Conservation (phyloP, 805 yeast genomes). For the Teunomyces tritomae region DNA sequence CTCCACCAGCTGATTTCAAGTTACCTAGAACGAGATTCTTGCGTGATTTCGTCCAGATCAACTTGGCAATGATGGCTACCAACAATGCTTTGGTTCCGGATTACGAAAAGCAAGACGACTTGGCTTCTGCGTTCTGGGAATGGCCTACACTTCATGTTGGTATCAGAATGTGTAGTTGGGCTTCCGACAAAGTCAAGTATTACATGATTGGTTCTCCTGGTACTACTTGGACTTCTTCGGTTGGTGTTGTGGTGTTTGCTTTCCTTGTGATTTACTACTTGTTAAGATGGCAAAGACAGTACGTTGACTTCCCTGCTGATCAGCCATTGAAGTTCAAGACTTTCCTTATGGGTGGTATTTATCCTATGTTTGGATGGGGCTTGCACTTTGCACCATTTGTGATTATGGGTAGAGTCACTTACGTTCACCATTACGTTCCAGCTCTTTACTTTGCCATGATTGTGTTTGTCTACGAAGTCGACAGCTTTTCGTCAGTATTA, state of each 20-base stretch:
- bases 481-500: slow-evolving; percentile 36
- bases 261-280: slow-evolving; percentile 39
- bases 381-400: slow-evolving; percentile 86
- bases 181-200: slow-evolving; percentile 54
- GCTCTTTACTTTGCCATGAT: slow-evolving; percentile 93
- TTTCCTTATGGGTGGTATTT: slow-evolving; percentile 69
- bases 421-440: slow-evolving; percentile 95
- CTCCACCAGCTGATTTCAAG: slow-evolving; percentile 58
- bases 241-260: slow-evolving; percentile 55
- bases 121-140: slow-evolving; percentile 79
- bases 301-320: slow-evolving; percentile 46
- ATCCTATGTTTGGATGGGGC: slow-evolving; percentile 89
- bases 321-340: slow-evolving; percentile 45
- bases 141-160: slow-evolving; percentile 84
- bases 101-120: slow-evolving; percentile 65
- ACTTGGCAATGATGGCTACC: slow-evolving; percentile 85
- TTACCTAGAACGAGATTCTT: slow-evolving; percentile 74
- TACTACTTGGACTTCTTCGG: slow-evolving; percentile 67
- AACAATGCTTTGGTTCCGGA: slow-evolving; percentile 82
- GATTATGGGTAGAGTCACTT: slow-evolving; percentile 93
- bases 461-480: slow-evolving; percentile 62
- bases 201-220: slow-evolving; percentile 70
- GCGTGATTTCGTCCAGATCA: slow-evolving; percentile 71
- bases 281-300: slow-evolving; percentile 72
- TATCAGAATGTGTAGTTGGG: slow-evolving; percentile 75